Evolutionary conservation across 2,329 filamentous ascomycete species (phyloP).

Genomic region (Colletotrichum sp.): DNA sequence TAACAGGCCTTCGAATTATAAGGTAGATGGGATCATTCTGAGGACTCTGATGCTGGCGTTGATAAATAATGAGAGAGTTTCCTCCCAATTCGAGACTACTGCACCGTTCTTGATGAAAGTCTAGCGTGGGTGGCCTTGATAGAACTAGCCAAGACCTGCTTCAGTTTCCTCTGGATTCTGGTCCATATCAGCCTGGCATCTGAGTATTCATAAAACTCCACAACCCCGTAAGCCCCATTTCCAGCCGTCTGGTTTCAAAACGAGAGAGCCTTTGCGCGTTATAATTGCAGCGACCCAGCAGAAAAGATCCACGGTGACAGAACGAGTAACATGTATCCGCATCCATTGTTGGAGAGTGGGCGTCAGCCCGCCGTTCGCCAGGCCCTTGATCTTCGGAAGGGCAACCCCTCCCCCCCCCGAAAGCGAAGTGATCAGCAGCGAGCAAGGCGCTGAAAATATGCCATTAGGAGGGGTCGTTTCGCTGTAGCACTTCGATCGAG

Average conservation of each 20-base stretch:
- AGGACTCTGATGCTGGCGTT: no score
- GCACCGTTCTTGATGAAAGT: no score
- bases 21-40: no score
- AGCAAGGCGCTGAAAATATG: no score
- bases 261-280: not conserved
- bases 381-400: not conserved
- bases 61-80: no score
- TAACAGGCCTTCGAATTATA: not conserved
- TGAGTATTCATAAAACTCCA: not conserved
- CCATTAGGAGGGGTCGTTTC: fast-evolving
- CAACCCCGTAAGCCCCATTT: fast-evolving
- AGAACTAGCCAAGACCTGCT: no score
- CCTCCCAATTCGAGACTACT: no score
- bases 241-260: not conserved
- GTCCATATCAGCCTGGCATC: not conserved
- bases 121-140: no score
- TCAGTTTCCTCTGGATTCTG: no score
- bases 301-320: not conserved
- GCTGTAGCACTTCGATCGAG: no score
- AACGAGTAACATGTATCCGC: not conserved
- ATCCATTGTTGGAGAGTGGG: not conserved
- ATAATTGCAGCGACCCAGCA: not conserved
- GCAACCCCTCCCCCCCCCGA: no score
- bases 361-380: not conserved
- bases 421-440: no score